Percentiles rank a stretch among this genome's conserved stretches.
phyloP scores from a whole-genome alignment of 2,329 filamentous ascomycete species.

The Dichotomopilus funicola region DNA sequence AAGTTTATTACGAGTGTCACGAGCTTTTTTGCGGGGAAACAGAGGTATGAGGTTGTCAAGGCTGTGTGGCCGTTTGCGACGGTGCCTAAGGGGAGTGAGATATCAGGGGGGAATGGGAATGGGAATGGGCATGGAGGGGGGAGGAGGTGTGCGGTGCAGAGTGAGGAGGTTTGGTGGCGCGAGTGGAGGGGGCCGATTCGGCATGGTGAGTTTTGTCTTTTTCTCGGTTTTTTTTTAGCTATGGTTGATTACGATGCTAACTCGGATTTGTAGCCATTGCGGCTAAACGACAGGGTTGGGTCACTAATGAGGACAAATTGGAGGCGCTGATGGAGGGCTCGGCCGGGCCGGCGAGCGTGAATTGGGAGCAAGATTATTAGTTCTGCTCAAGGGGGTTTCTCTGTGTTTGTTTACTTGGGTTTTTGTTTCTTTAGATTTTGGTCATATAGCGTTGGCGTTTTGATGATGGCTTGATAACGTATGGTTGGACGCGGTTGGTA shows the following conservation, averaged over 20 bases:
- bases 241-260: background rate
- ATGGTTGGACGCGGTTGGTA: background rate
- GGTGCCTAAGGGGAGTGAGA: constrained; percentile 35
- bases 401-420: background rate
- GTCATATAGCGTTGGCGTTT: background rate
- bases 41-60: constrained; percentile 50
- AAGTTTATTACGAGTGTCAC: constrained; percentile 48
- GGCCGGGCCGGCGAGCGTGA: constrained; percentile 31
- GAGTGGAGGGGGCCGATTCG: constrained; percentile 43
- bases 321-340: constrained; percentile 48
- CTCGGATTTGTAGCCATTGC: constrained; percentile 23
- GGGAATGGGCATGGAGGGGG: constrained; percentile 20
- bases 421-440: background rate
- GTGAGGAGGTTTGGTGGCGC: constrained; percentile 50
- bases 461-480: background rate
- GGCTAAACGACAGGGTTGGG: constrained; percentile 36
- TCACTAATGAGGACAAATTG: constrained; percentile 48
- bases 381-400: background rate
- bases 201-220: constrained; percentile 26
- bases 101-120: too few species aligned
- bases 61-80: constrained; percentile 53
- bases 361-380: constrained; percentile 38
- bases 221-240: background rate
- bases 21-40: constrained; percentile 45
- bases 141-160: constrained; percentile 45